Conservation (phyloP, 1,284 basidiomycete genomes). For the Malassezia caprae region DNA sequence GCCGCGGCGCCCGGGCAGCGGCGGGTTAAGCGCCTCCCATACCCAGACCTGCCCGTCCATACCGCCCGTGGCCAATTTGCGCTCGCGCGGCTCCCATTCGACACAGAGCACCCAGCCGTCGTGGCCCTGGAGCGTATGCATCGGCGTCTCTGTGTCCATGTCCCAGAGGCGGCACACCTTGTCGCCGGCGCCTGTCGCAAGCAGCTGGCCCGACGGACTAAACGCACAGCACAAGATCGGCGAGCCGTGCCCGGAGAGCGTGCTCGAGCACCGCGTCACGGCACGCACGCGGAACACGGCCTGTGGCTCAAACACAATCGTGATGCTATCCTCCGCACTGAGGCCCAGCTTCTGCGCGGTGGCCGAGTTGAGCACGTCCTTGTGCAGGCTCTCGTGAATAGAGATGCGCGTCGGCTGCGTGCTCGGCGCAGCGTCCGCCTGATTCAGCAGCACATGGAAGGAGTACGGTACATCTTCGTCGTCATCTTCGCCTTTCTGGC, state of each 20-base stretch:
- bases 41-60: slow-evolving; percentile 45
- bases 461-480: slow-evolving; percentile 45
- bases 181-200: slow-evolving; percentile 92
- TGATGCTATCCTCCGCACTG: slow-evolving; percentile 42
- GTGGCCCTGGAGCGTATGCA: slow-evolving; percentile 76
- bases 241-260: slow-evolving; percentile 69
- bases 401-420: slow-evolving; percentile 26
- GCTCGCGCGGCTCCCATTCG: slow-evolving; percentile 89
- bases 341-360: slow-evolving; percentile 37
- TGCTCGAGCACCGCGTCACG: slow-evolving; percentile 83
- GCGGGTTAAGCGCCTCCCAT: slow-evolving; percentile 38
- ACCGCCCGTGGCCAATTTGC: slow-evolving; percentile 68
- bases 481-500: slow-evolving; percentile 26
- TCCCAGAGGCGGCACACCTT: slow-evolving; percentile 90
- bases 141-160: slow-evolving; percentile 81
- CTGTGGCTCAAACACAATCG: slow-evolving; percentile 57
- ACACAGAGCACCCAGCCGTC: slow-evolving; percentile 91
- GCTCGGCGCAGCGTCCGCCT: slow-evolving; percentile 11
- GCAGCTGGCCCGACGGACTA: slow-evolving; percentile 77
- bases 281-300: slow-evolving; percentile 89
- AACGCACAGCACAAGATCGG: slow-evolving; percentile 92
- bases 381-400: slow-evolving; percentile 32
- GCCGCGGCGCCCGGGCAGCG: slow-evolving; percentile 26
- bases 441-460: slow-evolving; percentile 38
- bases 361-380: slow-evolving; percentile 31